Percentiles rank a stretch among this genome's conserved stretches.
These are phyloP conservation scores for Debaryomyces prosopidis DNA, from an alignment of 805 yeast genomes.

Conservation along the genomic window DNA sequence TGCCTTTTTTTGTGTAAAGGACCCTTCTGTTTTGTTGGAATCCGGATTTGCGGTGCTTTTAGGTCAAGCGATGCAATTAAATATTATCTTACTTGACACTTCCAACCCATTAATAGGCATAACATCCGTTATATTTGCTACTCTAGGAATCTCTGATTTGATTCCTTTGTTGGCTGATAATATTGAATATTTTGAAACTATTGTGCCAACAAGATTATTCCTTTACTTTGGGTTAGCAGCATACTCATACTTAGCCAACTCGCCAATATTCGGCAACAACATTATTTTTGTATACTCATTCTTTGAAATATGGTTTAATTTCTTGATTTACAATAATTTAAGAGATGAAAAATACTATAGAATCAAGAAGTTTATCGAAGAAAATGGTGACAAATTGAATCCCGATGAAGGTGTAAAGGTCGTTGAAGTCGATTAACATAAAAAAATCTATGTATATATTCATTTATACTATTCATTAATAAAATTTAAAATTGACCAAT, in stretches of 20 bases:
- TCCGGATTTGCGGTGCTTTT: conserved; percentile 51
- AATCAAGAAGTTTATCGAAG: conserved; percentile 42
- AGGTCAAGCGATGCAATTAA: conserved; percentile 60
- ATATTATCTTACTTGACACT: conserved; percentile 27
- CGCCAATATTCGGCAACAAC: conserved; percentile 56
- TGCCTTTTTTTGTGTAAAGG: conserved; percentile 48
- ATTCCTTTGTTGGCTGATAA: conserved; percentile 57
- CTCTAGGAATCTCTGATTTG: conserved; percentile 53
- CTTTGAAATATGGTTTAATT: conserved; percentile 69
- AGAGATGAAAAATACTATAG: conserved; percentile 62
- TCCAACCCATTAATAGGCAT: conserved; percentile 51
- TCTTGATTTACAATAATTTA: conserved; percentile 58
- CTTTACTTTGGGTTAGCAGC: conserved; percentile 51
- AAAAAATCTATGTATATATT: neutral
- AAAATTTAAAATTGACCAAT: conserved; percentile 50
- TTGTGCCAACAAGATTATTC: conserved; percentile 58
- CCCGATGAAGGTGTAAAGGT: conserved; percentile 33
- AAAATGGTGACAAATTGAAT: conserved; percentile 36
- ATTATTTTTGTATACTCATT: conserved; percentile 60
- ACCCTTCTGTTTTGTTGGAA: conserved; percentile 44
- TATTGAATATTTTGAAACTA: conserved; percentile 53
- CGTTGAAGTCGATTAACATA: conserved; percentile 19
- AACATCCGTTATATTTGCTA: conserved; percentile 45
- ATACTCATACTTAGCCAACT: conserved; percentile 47
- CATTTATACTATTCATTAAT: conserved; percentile 13